phyloP scores from a whole-genome alignment of 2,329 filamentous ascomycete species.

The Thelonectria discophora region DNA sequence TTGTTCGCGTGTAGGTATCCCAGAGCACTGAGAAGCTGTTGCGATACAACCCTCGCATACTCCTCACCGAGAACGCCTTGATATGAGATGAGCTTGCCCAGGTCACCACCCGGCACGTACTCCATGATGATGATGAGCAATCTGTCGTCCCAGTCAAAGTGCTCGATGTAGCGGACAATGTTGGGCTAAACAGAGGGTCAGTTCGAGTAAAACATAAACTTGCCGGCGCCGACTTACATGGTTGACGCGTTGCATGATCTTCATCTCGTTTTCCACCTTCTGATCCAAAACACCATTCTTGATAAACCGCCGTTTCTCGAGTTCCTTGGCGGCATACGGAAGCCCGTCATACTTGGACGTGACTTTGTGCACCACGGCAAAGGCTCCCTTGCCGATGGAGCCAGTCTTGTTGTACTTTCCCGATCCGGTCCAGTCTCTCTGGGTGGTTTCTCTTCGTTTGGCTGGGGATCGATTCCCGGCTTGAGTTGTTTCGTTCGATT shows the following conservation, averaged over 20 bases:
- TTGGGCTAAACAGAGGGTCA: conserved; percentile 66
- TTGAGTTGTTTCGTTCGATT: conserved; percentile 32
- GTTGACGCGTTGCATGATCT: conserved; percentile 85
- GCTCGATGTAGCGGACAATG: conserved; percentile 91
- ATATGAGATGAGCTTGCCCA: conserved; percentile 75
- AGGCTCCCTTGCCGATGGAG: conserved; percentile 89
- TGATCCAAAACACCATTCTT: conserved; percentile 90
- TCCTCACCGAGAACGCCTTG: conserved; percentile 71
- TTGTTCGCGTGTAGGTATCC: conserved; percentile 86
- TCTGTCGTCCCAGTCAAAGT: conserved; percentile 81
- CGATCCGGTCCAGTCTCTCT: conserved; percentile 83
- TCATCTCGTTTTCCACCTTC: conserved; percentile 96
- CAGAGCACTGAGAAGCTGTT: conserved; percentile 82
- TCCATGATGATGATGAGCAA: conserved; percentile 99
- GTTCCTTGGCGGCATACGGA: conserved; percentile 90
- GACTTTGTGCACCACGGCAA: conserved; percentile 91
- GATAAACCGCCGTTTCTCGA: conserved; percentile 92
- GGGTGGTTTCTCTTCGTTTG: conserved; percentile 42
- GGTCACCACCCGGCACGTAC: conserved; percentile 81
- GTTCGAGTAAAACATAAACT: not conserved
- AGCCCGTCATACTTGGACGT: conserved; percentile 85
- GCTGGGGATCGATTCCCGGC: conserved; percentile 25
- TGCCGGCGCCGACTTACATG: conserved; percentile 69
- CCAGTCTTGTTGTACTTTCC: conserved; percentile 84
- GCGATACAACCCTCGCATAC: conserved; percentile 75